Conservation (phyloP, 108 stramenopile genomes). For the Cyclotella choctawhatcheeana region DNA sequence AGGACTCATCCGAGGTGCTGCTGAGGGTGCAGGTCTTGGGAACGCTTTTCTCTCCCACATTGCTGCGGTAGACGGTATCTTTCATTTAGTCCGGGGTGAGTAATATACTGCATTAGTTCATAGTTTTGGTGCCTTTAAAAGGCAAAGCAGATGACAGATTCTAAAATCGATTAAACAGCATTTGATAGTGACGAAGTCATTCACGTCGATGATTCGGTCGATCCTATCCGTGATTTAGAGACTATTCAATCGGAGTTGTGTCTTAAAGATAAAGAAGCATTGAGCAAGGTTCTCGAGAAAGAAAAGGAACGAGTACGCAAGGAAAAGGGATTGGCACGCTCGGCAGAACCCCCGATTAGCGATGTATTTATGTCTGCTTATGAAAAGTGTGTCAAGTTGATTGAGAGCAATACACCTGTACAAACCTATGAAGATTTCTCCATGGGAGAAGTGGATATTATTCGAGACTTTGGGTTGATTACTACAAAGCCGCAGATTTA, state of each 20-base stretch:
- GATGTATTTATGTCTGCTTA: conserved; percentile 78
- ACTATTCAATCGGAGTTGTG: conserved; percentile 98
- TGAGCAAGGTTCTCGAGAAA: conserved; percentile 67
- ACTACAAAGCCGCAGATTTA: conserved; percentile 99
- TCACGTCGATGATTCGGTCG: conserved; percentile 99
- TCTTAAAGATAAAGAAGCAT: conserved; percentile 86
- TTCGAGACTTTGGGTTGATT: conserved; percentile 90
- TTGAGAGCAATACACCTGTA: conserved; percentile 86
- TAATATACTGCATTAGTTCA: too few species aligned
- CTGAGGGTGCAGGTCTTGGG: conserved; percentile 98
- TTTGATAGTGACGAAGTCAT: conserved; percentile 98
- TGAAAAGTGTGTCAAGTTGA: conserved; percentile 77
- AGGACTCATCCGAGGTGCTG: conserved; percentile 96
- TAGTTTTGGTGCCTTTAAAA: too few species aligned
- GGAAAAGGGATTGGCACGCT: conserved; percentile 82
- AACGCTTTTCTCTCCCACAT: conserved; percentile 99
- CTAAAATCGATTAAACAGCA: too few species aligned
- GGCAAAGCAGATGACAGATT: too few species aligned
- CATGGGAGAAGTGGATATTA: conserved; percentile 85
- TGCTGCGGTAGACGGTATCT: conserved; percentile 98
- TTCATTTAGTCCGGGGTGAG: conserved; percentile 94
- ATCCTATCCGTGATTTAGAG: conserved; percentile 99
- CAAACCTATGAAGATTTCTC: conserved; percentile 83
- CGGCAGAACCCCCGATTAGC: conserved; percentile 66
- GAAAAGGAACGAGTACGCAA: conserved; percentile 85